These are phyloP conservation scores for Lepidium campestre DNA, from an alignment of 441 rosid species.

Conservation along the genomic window DNA sequence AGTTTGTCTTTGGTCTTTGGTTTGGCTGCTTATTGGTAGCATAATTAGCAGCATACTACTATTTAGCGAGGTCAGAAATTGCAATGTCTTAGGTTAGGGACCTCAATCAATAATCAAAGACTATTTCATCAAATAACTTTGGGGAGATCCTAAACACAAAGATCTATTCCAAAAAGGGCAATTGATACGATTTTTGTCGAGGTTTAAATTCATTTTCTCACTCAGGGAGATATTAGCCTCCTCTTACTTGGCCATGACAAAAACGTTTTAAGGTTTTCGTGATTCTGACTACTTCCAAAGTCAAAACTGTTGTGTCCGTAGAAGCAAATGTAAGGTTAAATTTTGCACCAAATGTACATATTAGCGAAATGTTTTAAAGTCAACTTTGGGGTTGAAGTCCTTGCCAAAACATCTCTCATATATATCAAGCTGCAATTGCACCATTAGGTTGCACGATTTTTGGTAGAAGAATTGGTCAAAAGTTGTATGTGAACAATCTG, in stretches of 20 bases:
- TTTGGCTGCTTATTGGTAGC: not conserved
- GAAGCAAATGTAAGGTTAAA: not conserved
- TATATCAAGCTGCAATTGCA: not conserved
- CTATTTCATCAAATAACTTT: not conserved
- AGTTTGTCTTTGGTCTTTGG: not conserved
- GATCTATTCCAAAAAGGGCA: not conserved
- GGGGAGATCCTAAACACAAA: not conserved
- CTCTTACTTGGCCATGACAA: not conserved
- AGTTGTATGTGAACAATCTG: constrained; percentile 31
- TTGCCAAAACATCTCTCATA: constrained; percentile 19
- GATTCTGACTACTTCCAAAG: not conserved
- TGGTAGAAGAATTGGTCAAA: constrained; percentile 39
- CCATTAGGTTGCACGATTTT: constrained; percentile 31
- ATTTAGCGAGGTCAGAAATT: not conserved
- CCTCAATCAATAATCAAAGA: not conserved
- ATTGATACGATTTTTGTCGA: not conserved
- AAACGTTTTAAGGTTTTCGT: not conserved
- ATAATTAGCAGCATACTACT: not conserved
- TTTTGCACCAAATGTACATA: not conserved
- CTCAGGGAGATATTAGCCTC: not conserved
- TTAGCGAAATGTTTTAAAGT: too few species aligned
- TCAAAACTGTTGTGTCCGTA: not conserved
- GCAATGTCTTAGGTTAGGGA: not conserved
- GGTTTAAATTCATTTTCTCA: not conserved
- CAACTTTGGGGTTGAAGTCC: constrained; percentile 18